phyloP scores from a whole-genome alignment of 2,329 filamentous ascomycete species.

The Dothistroma pini region DNA sequence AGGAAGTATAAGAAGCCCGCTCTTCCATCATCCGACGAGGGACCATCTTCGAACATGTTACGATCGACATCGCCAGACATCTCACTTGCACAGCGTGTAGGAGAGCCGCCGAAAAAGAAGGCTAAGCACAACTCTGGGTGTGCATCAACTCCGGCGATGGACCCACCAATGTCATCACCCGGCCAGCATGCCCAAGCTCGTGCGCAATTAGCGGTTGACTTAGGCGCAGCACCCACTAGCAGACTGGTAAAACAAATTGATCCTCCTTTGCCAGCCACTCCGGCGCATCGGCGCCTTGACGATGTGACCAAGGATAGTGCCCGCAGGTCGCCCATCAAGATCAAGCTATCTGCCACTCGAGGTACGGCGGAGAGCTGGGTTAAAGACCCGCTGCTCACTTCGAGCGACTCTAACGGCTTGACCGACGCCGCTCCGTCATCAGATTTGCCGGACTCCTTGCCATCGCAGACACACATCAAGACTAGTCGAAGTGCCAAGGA shows the following conservation, averaged over 20 bases:
- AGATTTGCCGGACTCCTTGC: neutral
- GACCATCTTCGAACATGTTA: neutral
- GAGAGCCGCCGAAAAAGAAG: neutral
- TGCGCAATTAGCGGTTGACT: slow-evolving; percentile 11
- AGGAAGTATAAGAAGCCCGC: slow-evolving; percentile 4
- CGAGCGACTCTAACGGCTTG: neutral
- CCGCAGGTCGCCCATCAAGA: neutral
- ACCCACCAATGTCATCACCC: neutral
- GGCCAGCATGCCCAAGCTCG: slow-evolving; percentile 1
- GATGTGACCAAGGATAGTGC: neutral
- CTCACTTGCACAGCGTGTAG: slow-evolving; percentile 4
- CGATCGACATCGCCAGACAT: slow-evolving; percentile 6
- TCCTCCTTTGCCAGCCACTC: slow-evolving; percentile 6
- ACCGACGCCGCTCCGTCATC: neutral
- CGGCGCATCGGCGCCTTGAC: neutral
- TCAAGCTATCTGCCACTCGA: neutral
- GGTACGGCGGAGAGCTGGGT: neutral
- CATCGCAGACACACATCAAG: neutral
- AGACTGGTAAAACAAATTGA: slow-evolving; percentile 11
- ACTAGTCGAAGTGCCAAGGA: neutral
- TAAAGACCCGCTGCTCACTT: neutral
- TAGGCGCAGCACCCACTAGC: slow-evolving; percentile 11
- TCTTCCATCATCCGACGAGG: neutral
- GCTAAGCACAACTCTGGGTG: neutral
- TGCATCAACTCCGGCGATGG: neutral